Evolutionary conservation across 1,139 yeast species (phyloP), one percentile per base, ranked within the genome.

Genomic region (Taphrina flavorubra): DNA sequence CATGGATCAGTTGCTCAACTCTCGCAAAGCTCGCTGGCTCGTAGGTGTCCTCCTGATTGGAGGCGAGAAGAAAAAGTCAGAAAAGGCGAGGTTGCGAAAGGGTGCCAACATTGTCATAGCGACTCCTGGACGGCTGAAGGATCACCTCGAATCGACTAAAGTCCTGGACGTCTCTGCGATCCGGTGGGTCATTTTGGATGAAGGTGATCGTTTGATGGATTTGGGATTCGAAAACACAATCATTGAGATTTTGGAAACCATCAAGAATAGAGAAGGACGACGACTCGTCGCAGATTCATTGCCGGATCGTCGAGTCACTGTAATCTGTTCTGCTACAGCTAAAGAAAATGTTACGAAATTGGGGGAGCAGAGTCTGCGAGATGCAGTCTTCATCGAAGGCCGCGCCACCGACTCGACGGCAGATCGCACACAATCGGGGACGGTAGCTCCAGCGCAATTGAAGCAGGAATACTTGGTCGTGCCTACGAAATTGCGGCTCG

Each of bases 161-260:
- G 85, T 88, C 31, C 83, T 92, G 71, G 87, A 91, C 72, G 79
- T 90, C 40, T 82, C 89, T 7, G 86, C 90, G 70, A 82, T 92
- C 61, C 82, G 97, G 74, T 94, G 92, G 85, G 84, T 92, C 40
- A 87, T 94, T 18, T 79, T 94, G 72, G 99, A 94, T 79, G 99
- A 94, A 82, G 99, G 98, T 77, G 99, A 94, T 79, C 85, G 92
- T 73, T 83, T 94, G 74, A 90, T 94, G 84, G 99, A 94, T 75
- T 82, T 94, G 70, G 99, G 99, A 0, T 94, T 94, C 76, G 97
- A 94, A 78, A 97, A 94, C 76, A 90, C 97, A 0, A 87, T 94
- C 71, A 83, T 90, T 34, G 86, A 88, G 71, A 92, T 94, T 72
- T 81, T 96, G 64, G 82, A 82, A 10, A 72, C 72, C 53, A 83